Conservation (phyloP, 2,329 filamentous ascomycete genomes). For the Phialemonium atrogriseum region DNA sequence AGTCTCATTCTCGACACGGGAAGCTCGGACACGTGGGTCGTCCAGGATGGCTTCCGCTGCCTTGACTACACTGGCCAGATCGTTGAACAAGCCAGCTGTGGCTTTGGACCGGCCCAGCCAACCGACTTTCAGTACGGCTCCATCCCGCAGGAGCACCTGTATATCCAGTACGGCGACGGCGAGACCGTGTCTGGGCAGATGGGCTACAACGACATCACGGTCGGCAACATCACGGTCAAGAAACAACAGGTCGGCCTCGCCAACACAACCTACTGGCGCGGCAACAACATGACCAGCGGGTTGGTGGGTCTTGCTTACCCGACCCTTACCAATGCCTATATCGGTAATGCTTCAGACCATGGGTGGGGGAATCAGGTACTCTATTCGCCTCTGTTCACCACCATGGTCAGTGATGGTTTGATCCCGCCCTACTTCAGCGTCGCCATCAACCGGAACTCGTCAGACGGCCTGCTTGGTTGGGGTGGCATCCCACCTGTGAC, state of each 20-base stretch:
- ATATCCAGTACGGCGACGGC: conserved; percentile 38
- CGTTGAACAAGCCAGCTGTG: conserved; percentile 23
- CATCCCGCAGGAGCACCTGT: conserved; percentile 35
- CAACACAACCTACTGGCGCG: conserved; percentile 40
- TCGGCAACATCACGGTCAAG: conserved; percentile 34
- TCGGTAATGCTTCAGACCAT: conserved; percentile 28
- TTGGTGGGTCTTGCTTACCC: conserved; percentile 43
- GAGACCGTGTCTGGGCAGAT: conserved; percentile 38
- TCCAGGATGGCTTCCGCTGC: conserved; percentile 32
- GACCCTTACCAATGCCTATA: conserved; percentile 38
- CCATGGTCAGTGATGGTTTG: conserved; percentile 34
- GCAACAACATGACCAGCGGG: conserved; percentile 43
- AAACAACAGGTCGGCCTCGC: conserved; percentile 40
- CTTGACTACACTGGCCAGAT: conserved; percentile 23
- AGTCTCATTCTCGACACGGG: conserved; percentile 39
- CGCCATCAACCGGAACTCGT: conserved; percentile 37
- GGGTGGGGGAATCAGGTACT: conserved; percentile 27
- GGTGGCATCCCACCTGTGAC: conserved; percentile 34
- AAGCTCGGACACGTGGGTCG: conserved; percentile 44
- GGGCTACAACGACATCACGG: conserved; percentile 35
- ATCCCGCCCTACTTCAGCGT: conserved; percentile 39
- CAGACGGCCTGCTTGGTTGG: conserved; percentile 35
- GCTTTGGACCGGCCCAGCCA: conserved; percentile 30
- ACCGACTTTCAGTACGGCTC: conserved; percentile 30
- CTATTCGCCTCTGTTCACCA: conserved; percentile 42